A percentile compares a stretch with the other conserved stretches of the same genome.
These are phyloP conservation scores for Lablab purpureus DNA, from an alignment of 306 rosid species.

Conservation along the genomic window DNA sequence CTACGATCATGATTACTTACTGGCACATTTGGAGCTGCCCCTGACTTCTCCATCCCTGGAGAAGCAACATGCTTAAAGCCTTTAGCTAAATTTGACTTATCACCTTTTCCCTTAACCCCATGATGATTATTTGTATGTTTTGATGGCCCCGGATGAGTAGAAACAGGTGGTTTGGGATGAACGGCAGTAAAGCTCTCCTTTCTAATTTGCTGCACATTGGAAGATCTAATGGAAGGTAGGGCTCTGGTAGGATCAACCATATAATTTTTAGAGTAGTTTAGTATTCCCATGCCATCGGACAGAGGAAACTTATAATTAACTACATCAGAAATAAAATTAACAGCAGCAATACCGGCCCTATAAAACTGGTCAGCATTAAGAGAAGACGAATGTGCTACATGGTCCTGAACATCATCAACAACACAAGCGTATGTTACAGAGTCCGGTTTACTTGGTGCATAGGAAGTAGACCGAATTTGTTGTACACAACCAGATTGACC, in stretches of 20 bases:
- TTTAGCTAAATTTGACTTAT: conserved; percentile 51
- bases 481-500: conserved; percentile 49
- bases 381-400: conserved; percentile 50
- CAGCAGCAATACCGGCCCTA: conserved; percentile 83
- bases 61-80: conserved; percentile 62
- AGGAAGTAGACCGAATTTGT: conserved; percentile 50
- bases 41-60: conserved; percentile 55
- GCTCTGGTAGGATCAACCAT: conserved; percentile 74
- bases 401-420: conserved; percentile 52
- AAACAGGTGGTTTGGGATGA: conserved; percentile 66
- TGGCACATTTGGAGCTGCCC: conserved; percentile 47
- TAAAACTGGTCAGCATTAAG: conserved; percentile 69
- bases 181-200: conserved; percentile 62
- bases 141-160: conserved; percentile 51
- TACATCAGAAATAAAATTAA: conserved; percentile 76
- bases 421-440: conserved; percentile 59
- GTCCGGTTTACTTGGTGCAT: conserved; percentile 56
- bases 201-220: conserved; percentile 68
- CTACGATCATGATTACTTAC: conserved; percentile 51
- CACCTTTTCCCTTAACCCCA: conserved; percentile 63
- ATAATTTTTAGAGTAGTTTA: conserved; percentile 57
- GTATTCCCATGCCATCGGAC: conserved; percentile 70
- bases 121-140: conserved; percentile 55
- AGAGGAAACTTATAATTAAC: conserved; percentile 70
- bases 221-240: conserved; percentile 60